Conservation (phyloP, 2,329 filamentous ascomycete species). For the Xylaria arbuscula region DNA sequence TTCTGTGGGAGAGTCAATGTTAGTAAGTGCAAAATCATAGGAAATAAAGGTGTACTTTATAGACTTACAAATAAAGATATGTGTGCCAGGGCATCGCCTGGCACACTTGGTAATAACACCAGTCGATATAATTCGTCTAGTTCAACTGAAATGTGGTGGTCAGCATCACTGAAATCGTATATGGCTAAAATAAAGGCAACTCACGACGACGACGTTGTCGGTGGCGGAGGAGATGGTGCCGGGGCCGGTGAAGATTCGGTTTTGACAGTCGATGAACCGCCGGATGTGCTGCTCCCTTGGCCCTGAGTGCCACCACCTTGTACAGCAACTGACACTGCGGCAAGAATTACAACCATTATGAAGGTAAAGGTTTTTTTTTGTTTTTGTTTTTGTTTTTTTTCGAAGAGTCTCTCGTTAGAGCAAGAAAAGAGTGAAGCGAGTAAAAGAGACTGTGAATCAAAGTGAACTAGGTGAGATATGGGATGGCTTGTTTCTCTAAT, state of each 20-base stretch:
- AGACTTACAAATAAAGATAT: background rate
- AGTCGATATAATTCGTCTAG: background rate
- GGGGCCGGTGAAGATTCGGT: conserved; percentile 27
- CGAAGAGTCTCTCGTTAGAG: background rate
- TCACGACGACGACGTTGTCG: conserved; percentile 29
- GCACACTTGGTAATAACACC: background rate
- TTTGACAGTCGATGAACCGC: conserved; percentile 28
- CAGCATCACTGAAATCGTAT: background rate
- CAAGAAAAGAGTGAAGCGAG: background rate
- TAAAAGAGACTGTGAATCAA: background rate
- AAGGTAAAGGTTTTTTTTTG: background rate
- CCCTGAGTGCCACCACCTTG: conserved; percentile 20
- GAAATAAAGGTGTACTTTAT: background rate
- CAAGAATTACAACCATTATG: conserved; percentile 38
- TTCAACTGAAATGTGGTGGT: conserved; percentile 14
- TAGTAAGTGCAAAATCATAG: background rate
- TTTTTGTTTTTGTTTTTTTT: too few species aligned
- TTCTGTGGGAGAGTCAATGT: background rate
- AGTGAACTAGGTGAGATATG: conserved; percentile 14
- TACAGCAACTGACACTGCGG: conserved; percentile 33
- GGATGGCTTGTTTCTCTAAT: conserved; percentile 9
- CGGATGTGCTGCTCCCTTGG: conserved; percentile 23
- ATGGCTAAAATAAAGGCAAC: background rate
- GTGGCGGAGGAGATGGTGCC: conserved; percentile 16
- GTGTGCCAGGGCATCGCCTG: background rate